Percentiles rank a stretch among this genome's conserved stretches.
Conservation (phyloP, 2,329 filamentous ascomycete species). For the Pseudocercospora cruenta region DNA sequence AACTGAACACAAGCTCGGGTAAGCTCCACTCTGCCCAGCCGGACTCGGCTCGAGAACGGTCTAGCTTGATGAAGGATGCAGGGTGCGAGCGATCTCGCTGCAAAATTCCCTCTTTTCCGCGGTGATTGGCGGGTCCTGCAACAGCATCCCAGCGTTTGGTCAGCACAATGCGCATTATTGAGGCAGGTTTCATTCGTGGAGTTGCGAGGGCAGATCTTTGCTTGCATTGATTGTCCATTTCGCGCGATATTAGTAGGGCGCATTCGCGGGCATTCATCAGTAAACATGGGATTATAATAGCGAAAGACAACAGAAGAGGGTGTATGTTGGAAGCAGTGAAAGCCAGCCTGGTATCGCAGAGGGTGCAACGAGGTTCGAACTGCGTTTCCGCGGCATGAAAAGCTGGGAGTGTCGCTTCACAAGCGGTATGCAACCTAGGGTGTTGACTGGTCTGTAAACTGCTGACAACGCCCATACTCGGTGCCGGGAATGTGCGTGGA, state of each 20-base stretch:
- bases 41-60: constrained; percentile 17
- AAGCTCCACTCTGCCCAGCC: constrained; percentile 21
- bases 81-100: constrained; percentile 28
- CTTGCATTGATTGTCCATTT: not conserved
- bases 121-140: not conserved
- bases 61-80: constrained; percentile 26
- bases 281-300: not conserved
- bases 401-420: not conserved
- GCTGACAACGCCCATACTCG: not conserved
- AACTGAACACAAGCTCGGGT: constrained; percentile 12
- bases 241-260: not conserved
- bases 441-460: not conserved
- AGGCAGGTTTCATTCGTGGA: not conserved
- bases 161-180: not conserved
- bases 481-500: not conserved
- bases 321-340: not conserved
- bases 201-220: not conserved
- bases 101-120: constrained; percentile 24
- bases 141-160: not conserved
- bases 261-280: not conserved
- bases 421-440: not conserved
- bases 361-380: not conserved
- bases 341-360: not conserved
- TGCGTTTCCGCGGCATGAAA: not conserved
- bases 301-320: not conserved